These are phyloP conservation scores for Fragaria iinumae DNA, from an alignment of 306 rosid genomes.

Conservation along the genomic window DNA sequence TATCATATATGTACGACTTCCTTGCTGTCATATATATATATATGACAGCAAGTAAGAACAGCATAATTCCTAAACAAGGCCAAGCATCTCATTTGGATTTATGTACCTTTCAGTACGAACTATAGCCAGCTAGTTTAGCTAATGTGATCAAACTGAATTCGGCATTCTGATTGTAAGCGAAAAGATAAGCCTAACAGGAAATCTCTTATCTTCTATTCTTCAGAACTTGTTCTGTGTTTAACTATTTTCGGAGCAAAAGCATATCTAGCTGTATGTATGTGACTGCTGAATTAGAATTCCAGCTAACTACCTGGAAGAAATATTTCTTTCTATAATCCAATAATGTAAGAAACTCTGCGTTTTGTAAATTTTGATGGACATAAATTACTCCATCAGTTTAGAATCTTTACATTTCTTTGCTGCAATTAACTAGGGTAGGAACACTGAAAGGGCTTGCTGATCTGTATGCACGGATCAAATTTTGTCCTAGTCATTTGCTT, in stretches of 20 bases:
- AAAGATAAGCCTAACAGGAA: background rate
- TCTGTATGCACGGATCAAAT: background rate
- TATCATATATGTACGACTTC: background rate
- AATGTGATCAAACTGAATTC: background rate
- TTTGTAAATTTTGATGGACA: background rate
- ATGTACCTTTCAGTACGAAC: background rate
- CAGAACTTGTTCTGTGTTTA: background rate
- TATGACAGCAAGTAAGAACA: background rate
- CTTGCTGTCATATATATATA: too few species aligned
- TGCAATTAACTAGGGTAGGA: background rate
- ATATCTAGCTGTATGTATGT: conserved; percentile 8
- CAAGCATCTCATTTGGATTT: background rate
- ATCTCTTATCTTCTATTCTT: background rate
- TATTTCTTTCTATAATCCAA: background rate
- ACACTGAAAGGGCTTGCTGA: background rate
- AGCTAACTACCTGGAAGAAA: background rate
- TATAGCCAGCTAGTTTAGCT: background rate
- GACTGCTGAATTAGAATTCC: background rate
- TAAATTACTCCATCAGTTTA: background rate
- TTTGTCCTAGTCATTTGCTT: background rate
- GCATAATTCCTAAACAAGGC: background rate
- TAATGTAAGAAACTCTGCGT: background rate
- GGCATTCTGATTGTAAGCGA: background rate
- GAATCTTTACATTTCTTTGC: background rate
- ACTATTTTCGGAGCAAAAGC: conserved; percentile 10